Percentiles rank a stretch among this genome's conserved stretches.
phyloP scores from a whole-genome alignment of 129 eudicot species.

The Smallanthus sonchifolius region DNA sequence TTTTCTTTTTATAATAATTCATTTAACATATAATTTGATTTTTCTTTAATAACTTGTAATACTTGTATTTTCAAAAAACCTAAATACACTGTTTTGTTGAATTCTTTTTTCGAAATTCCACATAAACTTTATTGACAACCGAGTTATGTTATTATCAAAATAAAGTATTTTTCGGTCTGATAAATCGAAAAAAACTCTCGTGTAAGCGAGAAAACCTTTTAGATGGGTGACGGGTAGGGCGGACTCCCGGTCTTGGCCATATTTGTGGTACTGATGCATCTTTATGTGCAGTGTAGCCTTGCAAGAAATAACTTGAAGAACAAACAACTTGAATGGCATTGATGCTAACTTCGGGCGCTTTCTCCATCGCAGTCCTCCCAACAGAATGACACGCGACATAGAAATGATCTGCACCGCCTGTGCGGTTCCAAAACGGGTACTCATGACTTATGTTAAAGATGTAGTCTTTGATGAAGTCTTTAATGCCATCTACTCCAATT shows the following conservation, averaged over 20 bases:
- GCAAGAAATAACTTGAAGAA: slow-evolving; percentile 73
- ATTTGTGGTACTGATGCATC: slow-evolving; percentile 91
- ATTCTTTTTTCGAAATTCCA: too few relatives aligned
- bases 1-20: too few relatives aligned
- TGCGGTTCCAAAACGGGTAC: slow-evolving; percentile 83
- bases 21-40: too few relatives aligned
- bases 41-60: too few relatives aligned
- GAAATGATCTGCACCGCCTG: slow-evolving; percentile 85
- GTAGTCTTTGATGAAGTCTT: slow-evolving; percentile 47
- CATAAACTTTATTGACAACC: too few relatives aligned
- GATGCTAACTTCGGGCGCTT: slow-evolving; percentile 52
- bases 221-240: slow-evolving; percentile 43
- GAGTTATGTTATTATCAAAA: too few relatives aligned
- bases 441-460: slow-evolving; percentile 37
- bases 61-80: too few relatives aligned
- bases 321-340: slow-evolving; percentile 95
- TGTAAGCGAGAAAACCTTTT: slow-evolving; percentile 41
- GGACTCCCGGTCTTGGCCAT: slow-evolving; percentile 75
- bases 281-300: slow-evolving; percentile 68
- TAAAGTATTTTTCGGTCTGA: too few relatives aligned
- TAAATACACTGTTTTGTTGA: too few relatives aligned
- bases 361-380: slow-evolving; percentile 76
- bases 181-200: background rate
- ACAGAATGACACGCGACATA: slow-evolving; percentile 88
- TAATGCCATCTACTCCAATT: slow-evolving; percentile 73